Evolutionary conservation across 2,329 filamentous ascomycete genomes (phyloP), one percentile per base, ranked within the genome.

Genomic region (Alternaria angustiovoidea): DNA sequence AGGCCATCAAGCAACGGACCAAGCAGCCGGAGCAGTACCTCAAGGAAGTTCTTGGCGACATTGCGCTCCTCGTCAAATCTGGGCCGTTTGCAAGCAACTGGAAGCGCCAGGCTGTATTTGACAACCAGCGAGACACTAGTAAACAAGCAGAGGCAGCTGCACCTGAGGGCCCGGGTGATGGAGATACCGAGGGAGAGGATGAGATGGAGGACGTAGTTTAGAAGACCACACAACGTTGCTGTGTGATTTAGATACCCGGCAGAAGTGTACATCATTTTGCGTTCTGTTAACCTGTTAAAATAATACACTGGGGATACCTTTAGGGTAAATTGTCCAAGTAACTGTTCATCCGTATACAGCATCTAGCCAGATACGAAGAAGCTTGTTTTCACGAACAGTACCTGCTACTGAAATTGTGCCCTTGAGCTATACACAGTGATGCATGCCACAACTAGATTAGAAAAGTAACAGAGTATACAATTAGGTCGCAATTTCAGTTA

Each of bases 1-100:
- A 92, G 74, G 88, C 91, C 5, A 86, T 99, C 68, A 92, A 93
- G 65, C 85, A 88, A 51, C 83, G 86, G 62, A 87, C 96, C 39
- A 87, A 89, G 61, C 95, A 99, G 80, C 95, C 95, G 1, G 95
- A 98, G 76, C 89, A 91, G n/a, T 98, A 94, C 78, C 87, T 99
- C 63, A 93, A 94, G 55, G 88, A 95, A 75, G 90, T 89, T 1
- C 81, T 99, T 67, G 91, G 94, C 64, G 89, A 93, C 73, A 87
- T 98, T 61, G 94, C 93, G 0, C 87, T 91, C 20, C 81, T 97
- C 62, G 89, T 96, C 75, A 92, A 93, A 78, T 90, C 88, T 47
- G 94, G 94, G 26, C 86, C 88, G 3, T 97, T 96, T 75, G 90
- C 92, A 52, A 94, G 93, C 76, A 89, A 90, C 67, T 98, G 93